Conservation (phyloP, 805 yeast species). For the Wickerhamomyces xylosicus region DNA sequence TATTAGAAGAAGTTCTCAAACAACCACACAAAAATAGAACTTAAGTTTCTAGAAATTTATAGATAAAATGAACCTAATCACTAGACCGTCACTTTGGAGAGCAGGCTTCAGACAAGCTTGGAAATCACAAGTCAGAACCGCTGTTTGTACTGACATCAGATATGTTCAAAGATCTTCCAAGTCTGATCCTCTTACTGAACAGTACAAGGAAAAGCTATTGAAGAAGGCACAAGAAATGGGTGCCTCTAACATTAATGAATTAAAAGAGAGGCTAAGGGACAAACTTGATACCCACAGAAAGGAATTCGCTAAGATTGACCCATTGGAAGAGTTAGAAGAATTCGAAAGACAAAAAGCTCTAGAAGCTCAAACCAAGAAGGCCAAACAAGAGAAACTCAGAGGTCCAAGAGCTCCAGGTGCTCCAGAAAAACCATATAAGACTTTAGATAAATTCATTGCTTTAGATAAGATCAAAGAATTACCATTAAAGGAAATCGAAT, state of each 20-base stretch:
- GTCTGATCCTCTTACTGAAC: conserved; percentile 16
- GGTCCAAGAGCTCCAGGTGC: conserved; percentile 28
- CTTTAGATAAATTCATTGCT: conserved; percentile 61
- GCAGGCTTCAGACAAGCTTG: neutral
- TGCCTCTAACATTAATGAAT: conserved; percentile 39
- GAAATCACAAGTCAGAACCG: conserved; percentile 8
- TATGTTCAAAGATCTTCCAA: conserved; percentile 12
- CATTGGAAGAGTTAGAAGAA: conserved; percentile 56
- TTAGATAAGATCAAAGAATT: conserved; percentile 51
- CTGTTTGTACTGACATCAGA: conserved; percentile 11
- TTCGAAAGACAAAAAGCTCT: conserved; percentile 28
- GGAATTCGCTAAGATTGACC: conserved; percentile 55
- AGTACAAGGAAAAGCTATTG: conserved; percentile 26
- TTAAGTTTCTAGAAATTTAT: too few relatives aligned
- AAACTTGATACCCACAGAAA: conserved; percentile 45
- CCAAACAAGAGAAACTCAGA: conserved; percentile 18
- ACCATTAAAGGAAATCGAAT: conserved; percentile 54
- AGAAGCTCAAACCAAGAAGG: conserved; percentile 16
- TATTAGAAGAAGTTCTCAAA: too few relatives aligned
- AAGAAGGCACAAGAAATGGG: conserved; percentile 32
- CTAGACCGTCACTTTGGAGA: neutral
- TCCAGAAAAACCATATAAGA: conserved; percentile 51
- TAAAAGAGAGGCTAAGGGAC: conserved; percentile 52
- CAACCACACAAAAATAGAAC: too few relatives aligned
- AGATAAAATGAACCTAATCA: neutral